A percentile compares a stretch with the other conserved stretches of the same genome.
Conservation (phyloP, 2,329 filamentous ascomycete species). For the Diaporthe ilicicola region DNA sequence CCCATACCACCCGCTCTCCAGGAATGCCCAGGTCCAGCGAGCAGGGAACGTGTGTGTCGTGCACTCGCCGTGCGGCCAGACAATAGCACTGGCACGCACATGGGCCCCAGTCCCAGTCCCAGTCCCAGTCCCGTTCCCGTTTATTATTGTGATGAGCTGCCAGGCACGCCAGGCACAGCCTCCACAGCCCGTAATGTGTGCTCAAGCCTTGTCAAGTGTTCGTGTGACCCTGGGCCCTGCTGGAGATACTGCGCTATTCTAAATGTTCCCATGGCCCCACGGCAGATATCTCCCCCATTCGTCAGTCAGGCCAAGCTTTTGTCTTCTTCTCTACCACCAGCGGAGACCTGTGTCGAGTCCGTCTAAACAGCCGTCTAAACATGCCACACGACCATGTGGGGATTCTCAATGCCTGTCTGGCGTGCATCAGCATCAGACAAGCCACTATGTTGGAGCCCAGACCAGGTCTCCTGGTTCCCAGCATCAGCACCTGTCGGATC, state of each 20-base stretch:
- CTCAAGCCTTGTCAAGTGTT: not conserved
- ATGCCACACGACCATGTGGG: not conserved
- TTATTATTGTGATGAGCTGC: slow-evolving; percentile 1
- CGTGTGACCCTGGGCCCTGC: not conserved
- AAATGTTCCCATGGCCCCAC: not conserved
- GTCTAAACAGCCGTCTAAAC: not conserved
- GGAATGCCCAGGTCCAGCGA: not conserved
- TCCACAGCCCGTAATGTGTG: not conserved
- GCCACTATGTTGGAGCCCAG: not conserved
- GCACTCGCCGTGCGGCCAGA: not conserved
- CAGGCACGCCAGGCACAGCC: slow-evolving; percentile 12
- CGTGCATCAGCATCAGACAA: not conserved
- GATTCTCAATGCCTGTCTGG: not conserved
- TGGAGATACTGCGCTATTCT: not conserved
- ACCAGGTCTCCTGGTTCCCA: not conserved
- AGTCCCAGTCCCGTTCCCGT: not conserved
- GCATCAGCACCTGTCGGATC: not conserved
- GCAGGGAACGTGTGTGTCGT: not conserved
- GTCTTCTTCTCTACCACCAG: not conserved
- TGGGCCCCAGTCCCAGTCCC: not conserved
- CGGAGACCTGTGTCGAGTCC: not conserved
- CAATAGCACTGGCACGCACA: not conserved
- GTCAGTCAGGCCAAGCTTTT: not conserved
- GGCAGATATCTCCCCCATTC: not conserved
- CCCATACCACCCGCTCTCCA: not conserved